Percentiles rank a stretch among this genome's conserved stretches.
These are phyloP conservation scores for Geranium rotundifolium DNA, from an alignment of 345 rosid genomes.

Conservation along the genomic window DNA sequence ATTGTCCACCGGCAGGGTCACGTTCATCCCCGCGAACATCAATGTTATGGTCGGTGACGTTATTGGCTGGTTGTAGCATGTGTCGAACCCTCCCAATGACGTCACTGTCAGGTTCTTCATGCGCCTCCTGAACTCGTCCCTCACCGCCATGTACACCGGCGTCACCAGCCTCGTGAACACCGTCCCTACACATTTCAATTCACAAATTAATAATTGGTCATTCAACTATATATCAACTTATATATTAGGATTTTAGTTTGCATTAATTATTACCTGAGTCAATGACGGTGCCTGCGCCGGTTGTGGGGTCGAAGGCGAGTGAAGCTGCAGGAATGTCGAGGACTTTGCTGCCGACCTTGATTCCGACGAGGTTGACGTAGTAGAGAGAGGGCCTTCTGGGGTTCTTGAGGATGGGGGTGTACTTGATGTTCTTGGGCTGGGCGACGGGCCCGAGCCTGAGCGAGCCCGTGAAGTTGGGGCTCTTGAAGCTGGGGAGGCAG, in stretches of 20 bases:
- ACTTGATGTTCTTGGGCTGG: constrained; percentile 73
- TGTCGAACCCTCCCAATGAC: constrained; percentile 87
- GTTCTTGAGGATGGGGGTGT: constrained; percentile 70
- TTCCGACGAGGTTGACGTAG: constrained; percentile 62
- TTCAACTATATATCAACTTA: too few species aligned
- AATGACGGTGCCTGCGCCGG: constrained; percentile 84
- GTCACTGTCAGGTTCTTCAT: constrained; percentile 46
- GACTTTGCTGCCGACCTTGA: constrained; percentile 60
- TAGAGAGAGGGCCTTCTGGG: constrained; percentile 84
- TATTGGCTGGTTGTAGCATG: constrained; percentile 70
- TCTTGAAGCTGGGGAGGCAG: constrained; percentile 80
- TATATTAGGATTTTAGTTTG: too few species aligned
- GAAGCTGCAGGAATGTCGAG: constrained; percentile 64
- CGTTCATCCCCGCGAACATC: constrained; percentile 24
- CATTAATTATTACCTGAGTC: constrained; percentile 57
- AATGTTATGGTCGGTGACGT: constrained; percentile 15
- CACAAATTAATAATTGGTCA: too few species aligned
- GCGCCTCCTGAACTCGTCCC: constrained; percentile 58
- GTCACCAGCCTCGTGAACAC: constrained; percentile 70
- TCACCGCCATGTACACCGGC: constrained; percentile 68
- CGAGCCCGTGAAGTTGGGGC: constrained; percentile 71
- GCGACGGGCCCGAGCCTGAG: constrained; percentile 65
- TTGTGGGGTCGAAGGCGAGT: constrained; percentile 56
- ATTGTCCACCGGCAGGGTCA: constrained; percentile 20
- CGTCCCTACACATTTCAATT: constrained; percentile 34